Evolutionary conservation across 306 rosid genomes (phyloP).

Genomic region (Cucurbita ficifolia): DNA sequence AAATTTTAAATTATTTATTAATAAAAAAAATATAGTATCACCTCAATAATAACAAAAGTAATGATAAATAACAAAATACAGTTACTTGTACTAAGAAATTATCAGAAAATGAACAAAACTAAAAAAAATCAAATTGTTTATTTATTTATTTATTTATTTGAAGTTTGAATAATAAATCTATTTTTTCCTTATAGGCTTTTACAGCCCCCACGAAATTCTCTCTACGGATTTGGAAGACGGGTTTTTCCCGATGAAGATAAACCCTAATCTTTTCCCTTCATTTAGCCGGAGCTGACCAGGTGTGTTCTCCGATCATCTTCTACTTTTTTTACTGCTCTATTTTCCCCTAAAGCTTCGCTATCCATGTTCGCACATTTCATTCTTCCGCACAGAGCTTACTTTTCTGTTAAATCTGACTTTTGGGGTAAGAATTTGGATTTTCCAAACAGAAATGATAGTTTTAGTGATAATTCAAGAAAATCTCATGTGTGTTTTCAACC

Average conservation of each 20-base stretch:
- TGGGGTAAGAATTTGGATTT: slow-evolving; percentile 32
- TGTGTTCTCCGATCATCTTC: background rate
- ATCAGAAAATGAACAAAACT: too few species aligned
- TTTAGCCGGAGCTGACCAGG: background rate
- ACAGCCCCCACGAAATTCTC: background rate
- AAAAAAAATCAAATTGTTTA: too few species aligned
- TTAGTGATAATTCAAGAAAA: slow-evolving; percentile 14
- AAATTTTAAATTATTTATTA: too few species aligned
- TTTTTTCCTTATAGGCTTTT: too few species aligned
- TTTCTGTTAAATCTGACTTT: slow-evolving; percentile 32
- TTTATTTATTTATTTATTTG: too few species aligned
- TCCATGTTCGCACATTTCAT: slow-evolving; percentile 39
- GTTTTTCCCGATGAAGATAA: background rate
- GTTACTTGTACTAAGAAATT: too few species aligned
- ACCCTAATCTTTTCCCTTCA: background rate
- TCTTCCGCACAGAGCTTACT: slow-evolving; percentile 24
- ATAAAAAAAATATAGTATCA: too few species aligned
- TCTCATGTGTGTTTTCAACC: slow-evolving; percentile 20
- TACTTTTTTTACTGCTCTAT: slow-evolving; percentile 10
- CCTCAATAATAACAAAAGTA: too few species aligned
- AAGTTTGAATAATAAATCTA: too few species aligned
- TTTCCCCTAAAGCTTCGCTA: slow-evolving; percentile 22
- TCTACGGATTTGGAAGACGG: background rate
- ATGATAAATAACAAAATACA: too few species aligned
- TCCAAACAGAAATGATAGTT: slow-evolving; percentile 9